Evolutionary conservation across 1,284 basidiomycete genomes (phyloP), one percentile per base, ranked within the genome.

Genomic region (Austropuccinia psidii): DNA sequence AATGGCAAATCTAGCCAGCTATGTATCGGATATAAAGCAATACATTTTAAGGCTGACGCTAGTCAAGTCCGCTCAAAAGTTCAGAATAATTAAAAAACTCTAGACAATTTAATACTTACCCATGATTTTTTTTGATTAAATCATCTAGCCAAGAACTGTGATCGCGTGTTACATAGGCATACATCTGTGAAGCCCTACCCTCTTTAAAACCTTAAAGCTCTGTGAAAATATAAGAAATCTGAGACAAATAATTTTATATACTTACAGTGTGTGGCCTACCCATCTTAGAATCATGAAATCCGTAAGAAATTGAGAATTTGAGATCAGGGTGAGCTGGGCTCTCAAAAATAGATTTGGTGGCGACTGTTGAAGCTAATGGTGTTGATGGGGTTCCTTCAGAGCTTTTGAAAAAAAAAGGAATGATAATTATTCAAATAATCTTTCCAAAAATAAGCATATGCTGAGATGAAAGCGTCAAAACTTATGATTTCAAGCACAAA

Each of bases 201-300:
- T n/a, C n/a, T n/a, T n/a, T n/a, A n/a, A n/a, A n/a, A n/a, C n/a
- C n/a, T n/a, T n/a, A n/a, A n/a, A n/a, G n/a, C n/a, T n/a, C n/a
- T n/a, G n/a, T n/a, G n/a, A n/a, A n/a, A n/a, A n/a, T n/a, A n/a
- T n/a, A n/a, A n/a, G n/a, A n/a, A n/a, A n/a, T 33, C 6, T 4
- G 17, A 17, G 24, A n/a, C 27, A 39, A 21, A 17, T 4, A 27
- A n/a, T n/a, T n/a, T n/a, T n/a, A n/a, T n/a, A n/a, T n/a, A 19
- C 54, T 57, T 31, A 57, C 54, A 31, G 54, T n/a, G n/a, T 57
- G 54, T 19, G 19, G 11, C 21, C 35, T 33, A 27, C 54, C 54
- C 54, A 57, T 57, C 35, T 31, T 24, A 27, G 54, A 57, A 19
- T 57, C 54, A 31, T 57, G 54, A 57, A 57, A 57, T 19, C 54